Evolutionary conservation across 352 stramenopile genomes (phyloP), one percentile per base, ranked within the genome.

Genomic region (Pythium rhizo-oryzae): DNA sequence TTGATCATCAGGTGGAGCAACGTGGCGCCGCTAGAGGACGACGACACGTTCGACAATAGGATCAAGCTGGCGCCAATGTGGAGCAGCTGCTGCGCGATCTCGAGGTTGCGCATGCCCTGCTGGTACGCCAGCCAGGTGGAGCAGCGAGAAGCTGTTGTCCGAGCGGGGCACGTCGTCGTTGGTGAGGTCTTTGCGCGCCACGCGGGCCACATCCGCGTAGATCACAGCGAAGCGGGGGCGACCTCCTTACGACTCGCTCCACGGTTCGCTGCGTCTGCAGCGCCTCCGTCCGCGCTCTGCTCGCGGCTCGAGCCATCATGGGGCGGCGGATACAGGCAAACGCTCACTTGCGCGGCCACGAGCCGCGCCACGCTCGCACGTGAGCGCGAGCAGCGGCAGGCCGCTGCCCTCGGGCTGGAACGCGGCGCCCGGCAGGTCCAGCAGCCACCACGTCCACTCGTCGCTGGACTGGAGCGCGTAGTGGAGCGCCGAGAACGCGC

Each of bases 181-280:
- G 16, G 82, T 76, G 56, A 79, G 59, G 51, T 74, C 69, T 19
- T 70, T 57, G 12, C 57, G 72, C 1, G 25, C 33, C 15, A 89
- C 62, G 1, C 90, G 72, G 1, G 56, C 67, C 4, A 75, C 19
- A 16, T 87, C 80, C 50, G 87, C 82, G 41, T 91, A 89, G 41
- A 89, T 77, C 25, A 90, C 82, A 3, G 84, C 82, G 23, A 87
- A 92, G 39, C 90, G 84, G 21, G 91, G 69, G 82, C 65, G 0
- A 78, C 77, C 23, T 92, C 77, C 46, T 89, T 89, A 8, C 74
- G 64, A 4, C 65, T 71, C 1, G 70, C 59, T 16, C 54, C 47
- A 16, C 24, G 33, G n/a, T 16, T n/a, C n/a, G n/a, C n/a, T n/a
- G n/a, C n/a, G n/a, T n/a, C n/a, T n/a, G n/a, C n/a, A n/a, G n/a